Percentiles rank a stretch among this genome's conserved stretches.
phyloP scores from a whole-genome alignment of 192 early-diverging fungal species.

The Pilaira anomala region DNA sequence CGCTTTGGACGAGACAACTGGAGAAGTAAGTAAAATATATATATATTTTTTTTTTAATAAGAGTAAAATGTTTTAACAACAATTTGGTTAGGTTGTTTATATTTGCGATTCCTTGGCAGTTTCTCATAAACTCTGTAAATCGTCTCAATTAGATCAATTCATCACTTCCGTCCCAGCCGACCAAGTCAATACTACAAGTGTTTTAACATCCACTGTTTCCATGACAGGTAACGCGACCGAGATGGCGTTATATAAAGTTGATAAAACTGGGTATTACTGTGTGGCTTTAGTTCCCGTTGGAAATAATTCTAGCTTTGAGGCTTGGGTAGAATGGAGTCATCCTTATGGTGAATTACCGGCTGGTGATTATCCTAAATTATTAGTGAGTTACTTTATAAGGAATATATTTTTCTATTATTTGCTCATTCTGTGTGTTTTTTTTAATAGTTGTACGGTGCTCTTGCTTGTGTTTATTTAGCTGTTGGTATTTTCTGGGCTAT shows the following conservation, averaged over 20 bases:
- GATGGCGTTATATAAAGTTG: constrained; percentile 60
- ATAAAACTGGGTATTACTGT: constrained; percentile 86
- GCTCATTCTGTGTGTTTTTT: constrained; percentile 1
- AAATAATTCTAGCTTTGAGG: constrained; percentile 37
- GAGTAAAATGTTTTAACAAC: not conserved
- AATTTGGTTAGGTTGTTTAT: constrained; percentile 21
- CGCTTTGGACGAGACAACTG: constrained; percentile 20
- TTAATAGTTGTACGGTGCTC: constrained; percentile 68
- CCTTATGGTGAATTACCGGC: constrained; percentile 84
- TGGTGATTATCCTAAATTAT: constrained; percentile 84
- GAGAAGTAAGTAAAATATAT: constrained; percentile 12
- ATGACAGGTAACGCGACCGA: constrained; percentile 39
- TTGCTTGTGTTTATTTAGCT: constrained; percentile 69
- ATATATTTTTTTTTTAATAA: not conserved
- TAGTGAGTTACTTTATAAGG: constrained; percentile 42
- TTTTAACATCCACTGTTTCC: constrained; percentile 32
- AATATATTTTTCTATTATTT: not conserved
- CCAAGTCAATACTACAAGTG: constrained; percentile 26
- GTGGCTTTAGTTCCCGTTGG: constrained; percentile 46
- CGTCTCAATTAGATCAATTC: constrained; percentile 49
- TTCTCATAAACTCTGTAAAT: constrained; percentile 48
- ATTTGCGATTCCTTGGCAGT: constrained; percentile 58
- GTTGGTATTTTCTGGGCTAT: constrained; percentile 79
- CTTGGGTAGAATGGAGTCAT: constrained; percentile 66
- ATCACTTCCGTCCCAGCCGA: constrained; percentile 50